Conservation (phyloP, 805 yeast species). For the Ogataea corticis region DNA sequence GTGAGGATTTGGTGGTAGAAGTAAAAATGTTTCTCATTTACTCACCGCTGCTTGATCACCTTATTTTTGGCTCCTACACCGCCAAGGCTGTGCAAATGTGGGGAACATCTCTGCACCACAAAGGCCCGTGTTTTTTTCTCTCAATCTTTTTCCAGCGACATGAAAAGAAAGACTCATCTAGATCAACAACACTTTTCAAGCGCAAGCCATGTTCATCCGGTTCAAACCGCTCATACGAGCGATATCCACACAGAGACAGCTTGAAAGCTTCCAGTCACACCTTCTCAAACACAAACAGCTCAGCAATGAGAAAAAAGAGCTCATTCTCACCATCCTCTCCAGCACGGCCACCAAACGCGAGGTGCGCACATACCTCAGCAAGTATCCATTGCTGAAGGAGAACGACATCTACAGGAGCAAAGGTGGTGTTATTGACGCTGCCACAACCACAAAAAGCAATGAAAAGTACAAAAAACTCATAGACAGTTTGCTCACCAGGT, state of each 20-base stretch:
- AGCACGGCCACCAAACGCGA: conserved; percentile 94
- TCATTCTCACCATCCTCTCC: conserved; percentile 80
- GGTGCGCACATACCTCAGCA: conserved; percentile 75
- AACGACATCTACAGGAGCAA: conserved; percentile 33
- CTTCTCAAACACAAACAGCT: conserved; percentile 25
- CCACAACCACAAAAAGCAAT: conserved; percentile 1
- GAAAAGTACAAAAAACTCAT: conserved; percentile 38
- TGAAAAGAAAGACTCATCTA: too few species aligned
- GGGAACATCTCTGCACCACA: neutral
- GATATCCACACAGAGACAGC: conserved; percentile 7
- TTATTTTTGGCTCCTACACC: too few species aligned
- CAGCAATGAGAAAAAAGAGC: conserved; percentile 58
- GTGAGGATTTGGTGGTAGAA: too few species aligned
- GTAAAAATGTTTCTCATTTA: too few species aligned
- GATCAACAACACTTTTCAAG: too few species aligned
- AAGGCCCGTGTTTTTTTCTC: neutral
- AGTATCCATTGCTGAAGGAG: conserved; percentile 53
- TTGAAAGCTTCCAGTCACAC: conserved; percentile 29
- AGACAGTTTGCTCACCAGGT: conserved; percentile 25
- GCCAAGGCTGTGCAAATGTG: too few species aligned
- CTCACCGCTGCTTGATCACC: too few species aligned
- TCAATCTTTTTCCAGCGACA: neutral
- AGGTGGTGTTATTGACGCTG: conserved; percentile 9
- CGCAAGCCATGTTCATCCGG: neutral
- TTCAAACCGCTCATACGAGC: neutral